Base-by-base conservation (phyloP, 305 asterid species). In the Fraxinus floribunda region DNA sequence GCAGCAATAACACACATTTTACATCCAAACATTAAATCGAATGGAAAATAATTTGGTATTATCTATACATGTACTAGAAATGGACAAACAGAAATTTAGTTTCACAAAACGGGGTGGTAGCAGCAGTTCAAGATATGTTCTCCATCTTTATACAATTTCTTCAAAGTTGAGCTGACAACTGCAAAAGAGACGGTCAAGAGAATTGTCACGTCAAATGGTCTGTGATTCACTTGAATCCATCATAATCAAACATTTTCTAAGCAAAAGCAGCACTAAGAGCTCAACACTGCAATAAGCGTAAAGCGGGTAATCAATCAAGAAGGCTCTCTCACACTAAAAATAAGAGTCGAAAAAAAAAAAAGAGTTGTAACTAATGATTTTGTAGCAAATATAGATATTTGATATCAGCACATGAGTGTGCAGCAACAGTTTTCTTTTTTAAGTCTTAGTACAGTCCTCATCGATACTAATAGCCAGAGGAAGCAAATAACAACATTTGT, bases 11-110 rank as follows among this genome's bases (percentile, higher is more conserved):
- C 85, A 86, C 79, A 82, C 82, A 82, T 84, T 62, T 38, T 82
- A 55, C 73, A 79, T 52, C 38, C 85, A 80, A 85, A 83, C 55
- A 34, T 7, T 24, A 55, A 74, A 78, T 38, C 30, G 76, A 46
- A 83, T 29, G n/a, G 57, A 46, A 11, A 46, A 46, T 46, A 11
- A 11, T 11, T 41, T 46, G n/a, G 57, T 46, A 72, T 78, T 72
- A 86, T 72, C 89, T 85, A 86, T 89, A 88, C 92, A 87, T 3
- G n/a, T 44, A 66, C 86, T 26, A 74, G 79, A 81, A 87, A 84
- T 70, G 83, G 88, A 84, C 77, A 84, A 24, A 71, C 75, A 26
- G 77, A 80, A 81, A 78, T 79, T 85, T 24, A 77, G 70, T 68
- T 83, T 20, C 79, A 77, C 60, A 83, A 77, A 49, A 49, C 1